phyloP scores from a whole-genome alignment of 352 stramenopile species.

The Pythium utonaiense region DNA sequence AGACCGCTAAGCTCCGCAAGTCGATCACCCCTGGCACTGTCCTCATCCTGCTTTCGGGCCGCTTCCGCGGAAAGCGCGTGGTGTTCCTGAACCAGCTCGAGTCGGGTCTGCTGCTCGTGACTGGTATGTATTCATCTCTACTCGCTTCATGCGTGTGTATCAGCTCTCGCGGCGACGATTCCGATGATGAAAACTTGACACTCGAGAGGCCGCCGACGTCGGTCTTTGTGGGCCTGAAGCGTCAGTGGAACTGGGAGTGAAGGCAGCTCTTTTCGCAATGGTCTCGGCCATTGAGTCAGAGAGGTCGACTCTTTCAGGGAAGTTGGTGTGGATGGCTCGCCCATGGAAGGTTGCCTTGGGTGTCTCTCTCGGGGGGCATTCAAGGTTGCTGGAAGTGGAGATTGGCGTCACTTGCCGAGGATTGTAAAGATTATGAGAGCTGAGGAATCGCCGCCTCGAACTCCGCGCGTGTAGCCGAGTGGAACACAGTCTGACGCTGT shows the following conservation, averaged over 20 bases:
- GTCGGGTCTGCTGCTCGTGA: constrained; percentile 94
- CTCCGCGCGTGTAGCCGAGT: not conserved
- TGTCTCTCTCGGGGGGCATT: not conserved
- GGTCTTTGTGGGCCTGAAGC: constrained; percentile 8
- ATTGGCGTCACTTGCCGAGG: constrained; percentile 21
- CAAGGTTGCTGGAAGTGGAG: not conserved
- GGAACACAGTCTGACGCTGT: not conserved
- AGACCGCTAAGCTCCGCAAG: constrained; percentile 92
- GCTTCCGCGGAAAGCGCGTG: constrained; percentile 98
- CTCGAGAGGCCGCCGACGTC: constrained; percentile 24
- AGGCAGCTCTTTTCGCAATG: constrained; percentile 1
- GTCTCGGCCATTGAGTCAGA: constrained; percentile 2
- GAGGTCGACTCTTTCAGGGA: constrained; percentile 2
- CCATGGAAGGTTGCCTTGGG: not conserved
- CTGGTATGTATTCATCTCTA: constrained; percentile 33
- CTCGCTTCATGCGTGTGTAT: not conserved
- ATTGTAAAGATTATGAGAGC: constrained; percentile 55
- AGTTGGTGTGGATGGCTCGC: constrained; percentile 4
- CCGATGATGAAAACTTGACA: constrained; percentile 33
- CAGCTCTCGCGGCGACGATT: constrained; percentile 8
- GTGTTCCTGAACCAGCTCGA: constrained; percentile 97
- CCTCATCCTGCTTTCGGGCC: constrained; percentile 96
- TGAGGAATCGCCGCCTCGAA: constrained; percentile 32
- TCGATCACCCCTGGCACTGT: constrained; percentile 97
- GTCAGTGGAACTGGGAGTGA: not conserved